Evolutionary conservation across 1,284 basidiomycete genomes (phyloP).

Genomic region (Ganoderma lucidum): DNA sequence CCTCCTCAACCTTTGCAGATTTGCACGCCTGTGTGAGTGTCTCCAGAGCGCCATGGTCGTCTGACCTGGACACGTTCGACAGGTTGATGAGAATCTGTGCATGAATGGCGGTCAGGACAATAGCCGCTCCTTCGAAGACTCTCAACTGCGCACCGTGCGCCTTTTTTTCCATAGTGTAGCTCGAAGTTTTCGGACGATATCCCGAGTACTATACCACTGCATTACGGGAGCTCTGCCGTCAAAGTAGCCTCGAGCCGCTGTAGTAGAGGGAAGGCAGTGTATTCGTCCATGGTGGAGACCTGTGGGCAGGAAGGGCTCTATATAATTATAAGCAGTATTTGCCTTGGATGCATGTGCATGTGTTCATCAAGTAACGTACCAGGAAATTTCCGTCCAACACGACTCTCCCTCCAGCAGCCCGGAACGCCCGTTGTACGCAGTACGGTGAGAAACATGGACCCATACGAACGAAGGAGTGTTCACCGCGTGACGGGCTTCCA

Average conservation of each 20-base stretch:
- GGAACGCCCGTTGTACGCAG: background rate
- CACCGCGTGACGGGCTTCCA: background rate
- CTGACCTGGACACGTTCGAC: background rate
- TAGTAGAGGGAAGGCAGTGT: background rate
- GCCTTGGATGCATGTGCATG: background rate
- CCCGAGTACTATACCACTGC: slow-evolving; percentile 16
- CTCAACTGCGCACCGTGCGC: slow-evolving; percentile 8
- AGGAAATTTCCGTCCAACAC: background rate
- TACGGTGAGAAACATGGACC: background rate
- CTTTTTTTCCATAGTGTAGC: slow-evolving; percentile 28
- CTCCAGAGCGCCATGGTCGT: background rate
- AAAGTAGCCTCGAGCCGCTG: slow-evolving; percentile 12
- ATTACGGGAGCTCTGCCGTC: slow-evolving; percentile 15
- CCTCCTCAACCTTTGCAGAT: slow-evolving; percentile 12
- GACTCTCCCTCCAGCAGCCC: background rate
- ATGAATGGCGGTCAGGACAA: background rate
- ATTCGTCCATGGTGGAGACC: background rate
- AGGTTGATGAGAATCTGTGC: background rate
- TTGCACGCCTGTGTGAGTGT: background rate
- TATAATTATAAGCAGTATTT: too few relatives aligned
- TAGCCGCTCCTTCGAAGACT: background rate
- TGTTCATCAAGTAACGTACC: background rate
- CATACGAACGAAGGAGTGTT: too few relatives aligned
- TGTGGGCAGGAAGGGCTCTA: background rate
- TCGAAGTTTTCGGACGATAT: slow-evolving; percentile 4